These are phyloP conservation scores for Closterium sp. DNA, from an alignment of 139 green algal species.

Conservation along the genomic window DNA sequence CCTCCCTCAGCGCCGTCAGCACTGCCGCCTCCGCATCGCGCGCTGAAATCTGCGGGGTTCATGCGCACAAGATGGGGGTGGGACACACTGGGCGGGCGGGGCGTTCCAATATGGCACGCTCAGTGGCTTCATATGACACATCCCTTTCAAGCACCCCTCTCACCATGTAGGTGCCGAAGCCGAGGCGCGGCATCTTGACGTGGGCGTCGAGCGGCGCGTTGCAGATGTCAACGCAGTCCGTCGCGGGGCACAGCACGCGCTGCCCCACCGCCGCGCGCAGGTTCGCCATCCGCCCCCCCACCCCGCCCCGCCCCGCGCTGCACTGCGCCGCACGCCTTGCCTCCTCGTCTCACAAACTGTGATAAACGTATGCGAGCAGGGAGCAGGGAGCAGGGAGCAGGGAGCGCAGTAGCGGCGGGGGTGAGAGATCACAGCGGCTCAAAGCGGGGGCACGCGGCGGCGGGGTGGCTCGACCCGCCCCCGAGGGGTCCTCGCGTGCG, in stretches of 20 bases:
- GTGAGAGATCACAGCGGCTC: no score
- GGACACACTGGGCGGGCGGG: no score
- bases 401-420: no score
- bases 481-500: no score
- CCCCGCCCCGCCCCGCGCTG: no score
- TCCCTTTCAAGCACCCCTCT: no score
- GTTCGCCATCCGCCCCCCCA: neutral
- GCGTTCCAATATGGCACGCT: neutral
- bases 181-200: neutral
- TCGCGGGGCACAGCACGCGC: neutral
- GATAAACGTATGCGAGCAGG: no score
- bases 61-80: no score
- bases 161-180: neutral
- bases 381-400: no score
- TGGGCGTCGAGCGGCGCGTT: neutral
- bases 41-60: neutral
- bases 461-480: no score
- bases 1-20: conserved; percentile 21
- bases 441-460: no score
- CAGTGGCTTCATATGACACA: neutral
- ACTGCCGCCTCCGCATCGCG: conserved; percentile 31
- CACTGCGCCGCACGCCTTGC: neutral
- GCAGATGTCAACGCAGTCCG: neutral
- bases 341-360: neutral
- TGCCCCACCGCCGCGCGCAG: neutral